Conservation (phyloP, 176 grass and related monocot genomes). For the Phragmites australis region DNA sequence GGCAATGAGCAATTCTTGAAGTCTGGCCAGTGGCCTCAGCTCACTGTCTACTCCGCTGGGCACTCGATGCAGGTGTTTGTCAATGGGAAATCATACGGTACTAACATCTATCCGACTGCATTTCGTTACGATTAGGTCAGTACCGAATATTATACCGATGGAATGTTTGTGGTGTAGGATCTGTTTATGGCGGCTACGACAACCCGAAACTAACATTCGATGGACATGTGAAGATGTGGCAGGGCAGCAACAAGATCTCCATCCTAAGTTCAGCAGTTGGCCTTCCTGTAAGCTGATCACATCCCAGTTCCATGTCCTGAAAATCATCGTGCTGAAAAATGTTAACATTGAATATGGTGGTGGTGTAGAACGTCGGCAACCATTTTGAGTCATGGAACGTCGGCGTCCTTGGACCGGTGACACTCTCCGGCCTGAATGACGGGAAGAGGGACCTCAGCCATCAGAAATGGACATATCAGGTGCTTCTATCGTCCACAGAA, state of each 20-base stretch:
- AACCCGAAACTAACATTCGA: slow-evolving; percentile 61
- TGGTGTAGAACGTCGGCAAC: slow-evolving; percentile 68
- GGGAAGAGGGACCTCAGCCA: slow-evolving; percentile 73
- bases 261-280: slow-evolving; percentile 85
- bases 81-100: slow-evolving; percentile 69
- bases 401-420: slow-evolving; percentile 80
- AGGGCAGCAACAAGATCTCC: slow-evolving; percentile 92
- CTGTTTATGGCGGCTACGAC: slow-evolving; percentile 50
- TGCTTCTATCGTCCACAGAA: background rate
- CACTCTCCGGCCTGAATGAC: slow-evolving; percentile 58
- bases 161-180: slow-evolving; percentile 43
- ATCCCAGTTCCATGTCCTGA: background rate
- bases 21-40: slow-evolving; percentile 59
- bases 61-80: slow-evolving; percentile 82
- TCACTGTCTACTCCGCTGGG: slow-evolving; percentile 67
- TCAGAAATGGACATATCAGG: slow-evolving; percentile 96
- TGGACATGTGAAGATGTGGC: slow-evolving; percentile 67
- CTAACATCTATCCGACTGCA: background rate
- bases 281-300: slow-evolving; percentile 62
- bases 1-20: slow-evolving; percentile 61
- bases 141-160: background rate
- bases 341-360: background rate
- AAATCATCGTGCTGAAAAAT: background rate
- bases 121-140: background rate
- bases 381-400: slow-evolving; percentile 88